These are phyloP conservation scores for Xylariaceae sp. DNA, from an alignment of 2,329 filamentous ascomycete species.

Conservation along the genomic window DNA sequence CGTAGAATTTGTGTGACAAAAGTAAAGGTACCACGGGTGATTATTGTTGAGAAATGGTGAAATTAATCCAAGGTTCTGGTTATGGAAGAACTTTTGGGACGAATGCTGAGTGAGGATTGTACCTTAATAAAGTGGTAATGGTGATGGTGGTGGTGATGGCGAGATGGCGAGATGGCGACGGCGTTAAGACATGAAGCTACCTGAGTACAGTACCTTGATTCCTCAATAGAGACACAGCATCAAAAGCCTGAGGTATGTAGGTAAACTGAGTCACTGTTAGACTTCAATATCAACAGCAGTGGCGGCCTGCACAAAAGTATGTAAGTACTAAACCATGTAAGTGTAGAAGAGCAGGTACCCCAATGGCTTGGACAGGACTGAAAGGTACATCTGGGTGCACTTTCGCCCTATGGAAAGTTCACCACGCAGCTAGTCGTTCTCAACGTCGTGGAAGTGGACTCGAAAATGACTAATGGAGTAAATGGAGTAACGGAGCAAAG, in stretches of 20 bases:
- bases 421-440: not conserved
- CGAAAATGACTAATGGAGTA: not conserved
- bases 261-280: slow-evolving; percentile 22
- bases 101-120: slow-evolving; percentile 4
- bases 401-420: not conserved
- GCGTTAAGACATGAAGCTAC: slow-evolving; percentile 10
- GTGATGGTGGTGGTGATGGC: slow-evolving; percentile 15
- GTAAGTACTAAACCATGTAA: too few relatives aligned
- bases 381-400: too few relatives aligned
- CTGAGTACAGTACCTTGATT: too few relatives aligned
- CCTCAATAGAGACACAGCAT: too few relatives aligned
- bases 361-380: too few relatives aligned
- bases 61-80: not conserved
- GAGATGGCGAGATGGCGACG: slow-evolving; percentile 14
- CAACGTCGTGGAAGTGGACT: not conserved
- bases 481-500: not conserved
- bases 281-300: slow-evolving; percentile 19
- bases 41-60: not conserved
- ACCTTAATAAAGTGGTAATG: not conserved
- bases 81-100: not conserved
- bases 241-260: slow-evolving; percentile 5
- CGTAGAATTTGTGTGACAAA: too few relatives aligned
- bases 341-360: too few relatives aligned
- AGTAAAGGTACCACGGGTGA: not conserved
- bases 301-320: slow-evolving; percentile 18